phyloP scores from a whole-genome alignment of 495 filamentous ascomycete species.

The Massariosphaeria phaeospora region DNA sequence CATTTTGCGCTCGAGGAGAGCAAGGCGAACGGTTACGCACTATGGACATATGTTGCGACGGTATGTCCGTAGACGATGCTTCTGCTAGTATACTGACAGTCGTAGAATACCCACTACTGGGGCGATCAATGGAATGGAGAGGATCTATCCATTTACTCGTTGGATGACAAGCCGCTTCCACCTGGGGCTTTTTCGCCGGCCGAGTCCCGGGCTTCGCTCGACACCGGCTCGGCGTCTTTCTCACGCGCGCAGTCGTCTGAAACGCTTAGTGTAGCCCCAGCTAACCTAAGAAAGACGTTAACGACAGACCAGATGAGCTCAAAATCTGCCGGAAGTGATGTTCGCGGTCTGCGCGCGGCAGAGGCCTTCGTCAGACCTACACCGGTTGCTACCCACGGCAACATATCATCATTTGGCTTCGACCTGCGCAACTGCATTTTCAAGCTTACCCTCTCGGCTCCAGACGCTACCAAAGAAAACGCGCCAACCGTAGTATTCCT shows the following conservation, averaged over 20 bases:
- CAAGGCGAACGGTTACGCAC: slow-evolving; percentile 70
- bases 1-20: slow-evolving; percentile 87
- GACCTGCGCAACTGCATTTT: slow-evolving; percentile 49
- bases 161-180: slow-evolving; percentile 70
- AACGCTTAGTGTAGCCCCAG: slow-evolving; percentile 51
- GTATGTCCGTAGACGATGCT: slow-evolving; percentile 44
- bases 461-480: slow-evolving; percentile 46
- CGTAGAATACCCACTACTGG: slow-evolving; percentile 71
- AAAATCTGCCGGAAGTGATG: slow-evolving; percentile 12
- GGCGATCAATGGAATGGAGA: slow-evolving; percentile 98
- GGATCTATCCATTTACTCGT: slow-evolving; percentile 83
- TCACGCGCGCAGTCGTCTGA: slow-evolving; percentile 50
- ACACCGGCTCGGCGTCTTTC: slow-evolving; percentile 54
- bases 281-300: slow-evolving; percentile 67
- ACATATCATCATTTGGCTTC: slow-evolving; percentile 64
- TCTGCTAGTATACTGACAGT: slow-evolving; percentile 37
- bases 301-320: slow-evolving; percentile 46
- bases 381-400: slow-evolving; percentile 69
- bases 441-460: slow-evolving; percentile 34
- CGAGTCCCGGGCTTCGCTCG: slow-evolving; percentile 41
- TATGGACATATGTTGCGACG: slow-evolving; percentile 80
- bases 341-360: slow-evolving; percentile 70
- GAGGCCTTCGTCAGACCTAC: slow-evolving; percentile 88
- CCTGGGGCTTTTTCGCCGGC: slow-evolving; percentile 39
- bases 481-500: slow-evolving; percentile 79